Evolutionary conservation across 176 grass and related monocot genomes (phyloP).

Genomic region (Paspalum vaginatum): DNA sequence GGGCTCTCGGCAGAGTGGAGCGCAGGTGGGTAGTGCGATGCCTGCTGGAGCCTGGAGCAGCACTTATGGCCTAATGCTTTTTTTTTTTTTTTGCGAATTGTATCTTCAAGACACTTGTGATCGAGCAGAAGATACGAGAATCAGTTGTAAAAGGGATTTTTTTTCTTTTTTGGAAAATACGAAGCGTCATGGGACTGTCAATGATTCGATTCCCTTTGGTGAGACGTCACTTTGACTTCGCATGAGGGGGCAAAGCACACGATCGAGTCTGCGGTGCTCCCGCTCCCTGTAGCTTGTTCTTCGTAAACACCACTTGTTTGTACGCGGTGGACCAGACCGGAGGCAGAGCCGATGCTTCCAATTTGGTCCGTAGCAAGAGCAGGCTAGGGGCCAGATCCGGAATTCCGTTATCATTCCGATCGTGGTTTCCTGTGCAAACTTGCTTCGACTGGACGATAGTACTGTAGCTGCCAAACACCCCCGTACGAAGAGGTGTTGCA

Average conservation of each 20-base stretch:
- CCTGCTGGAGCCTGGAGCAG: neutral
- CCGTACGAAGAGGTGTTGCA: neutral
- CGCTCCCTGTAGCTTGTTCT: neutral
- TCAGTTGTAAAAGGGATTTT: too few relatives aligned
- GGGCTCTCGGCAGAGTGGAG: neutral
- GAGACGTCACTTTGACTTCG: neutral
- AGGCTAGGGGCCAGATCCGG: neutral
- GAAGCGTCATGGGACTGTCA: neutral
- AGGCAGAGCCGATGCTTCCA: neutral
- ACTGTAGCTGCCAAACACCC: neutral
- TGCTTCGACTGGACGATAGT: neutral
- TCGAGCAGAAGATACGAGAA: too few relatives aligned
- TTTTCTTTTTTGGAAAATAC: neutral
- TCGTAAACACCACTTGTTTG: neutral
- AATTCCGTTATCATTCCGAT: slow-evolving; percentile 11
- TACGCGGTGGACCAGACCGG: too few relatives aligned
- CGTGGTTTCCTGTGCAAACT: neutral
- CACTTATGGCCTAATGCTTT: too few relatives aligned
- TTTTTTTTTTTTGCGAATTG: too few relatives aligned
- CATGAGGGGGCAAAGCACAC: neutral
- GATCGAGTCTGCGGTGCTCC: neutral
- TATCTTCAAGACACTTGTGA: too few relatives aligned
- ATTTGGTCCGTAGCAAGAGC: neutral
- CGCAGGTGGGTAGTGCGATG: neutral
- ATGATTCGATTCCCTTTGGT: neutral